Percentiles rank a stretch among this genome's conserved stretches.
These are phyloP conservation scores for Trypanosoma lewisi DNA, from an alignment of 208 protist genomes.

Conservation along the genomic window DNA sequence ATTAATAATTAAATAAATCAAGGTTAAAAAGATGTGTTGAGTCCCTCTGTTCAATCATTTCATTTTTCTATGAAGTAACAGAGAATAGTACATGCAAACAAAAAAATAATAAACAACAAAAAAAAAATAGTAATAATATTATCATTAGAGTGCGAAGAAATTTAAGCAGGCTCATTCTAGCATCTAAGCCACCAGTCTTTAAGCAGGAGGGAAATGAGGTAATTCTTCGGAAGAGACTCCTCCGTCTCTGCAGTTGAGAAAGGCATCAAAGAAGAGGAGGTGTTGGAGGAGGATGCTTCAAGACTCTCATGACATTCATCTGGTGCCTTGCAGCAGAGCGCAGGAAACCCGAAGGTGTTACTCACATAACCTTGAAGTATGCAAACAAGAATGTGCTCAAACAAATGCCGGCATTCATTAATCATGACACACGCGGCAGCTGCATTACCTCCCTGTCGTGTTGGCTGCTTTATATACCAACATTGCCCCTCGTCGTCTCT, in stretches of 20 bases:
- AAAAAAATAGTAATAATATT: background rate
- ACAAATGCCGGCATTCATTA: constrained; percentile 18
- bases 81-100: constrained; percentile 3
- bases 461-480: constrained; percentile 18
- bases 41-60: too few species aligned
- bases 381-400: constrained; percentile 19
- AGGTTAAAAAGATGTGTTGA: background rate
- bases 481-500: background rate
- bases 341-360: background rate
- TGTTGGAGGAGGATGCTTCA: too few species aligned
- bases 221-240: background rate
- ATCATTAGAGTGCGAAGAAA: background rate
- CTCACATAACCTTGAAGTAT: constrained; percentile 13
- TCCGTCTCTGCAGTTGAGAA: too few species aligned
- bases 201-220: background rate
- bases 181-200: background rate
- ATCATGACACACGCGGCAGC: constrained; percentile 15
- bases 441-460: background rate
- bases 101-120: constrained; percentile 10
- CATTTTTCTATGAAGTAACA: too few species aligned
- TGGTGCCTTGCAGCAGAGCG: background rate
- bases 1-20: too few species aligned
- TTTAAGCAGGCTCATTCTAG: background rate
- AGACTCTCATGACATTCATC: background rate
- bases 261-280: too few species aligned